Evolutionary conservation across 768 basidiomycete species (phyloP).

Genomic region (Tubosaeta sp.): DNA sequence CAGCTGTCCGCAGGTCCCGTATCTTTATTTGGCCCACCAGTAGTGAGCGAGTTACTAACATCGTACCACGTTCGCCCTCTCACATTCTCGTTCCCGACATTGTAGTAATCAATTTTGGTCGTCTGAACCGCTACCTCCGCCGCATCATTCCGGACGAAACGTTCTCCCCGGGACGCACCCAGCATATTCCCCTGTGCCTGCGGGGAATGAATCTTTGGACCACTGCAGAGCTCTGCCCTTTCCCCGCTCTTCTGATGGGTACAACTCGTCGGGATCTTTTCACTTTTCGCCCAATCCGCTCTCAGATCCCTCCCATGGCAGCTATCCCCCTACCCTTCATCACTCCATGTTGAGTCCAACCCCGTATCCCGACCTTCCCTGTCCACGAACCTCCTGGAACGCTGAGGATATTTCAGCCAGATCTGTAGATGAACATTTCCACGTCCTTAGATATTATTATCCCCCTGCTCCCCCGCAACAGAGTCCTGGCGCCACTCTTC

Average conservation of each 20-base stretch:
- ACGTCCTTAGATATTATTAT: background rate
- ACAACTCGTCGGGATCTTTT: slow-evolving; percentile 6
- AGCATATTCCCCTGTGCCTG: background rate
- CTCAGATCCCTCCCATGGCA: background rate
- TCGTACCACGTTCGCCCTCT: background rate
- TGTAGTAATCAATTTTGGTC: slow-evolving; percentile 5
- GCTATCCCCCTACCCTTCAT: background rate
- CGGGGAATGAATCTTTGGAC: background rate
- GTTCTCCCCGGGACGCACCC: background rate
- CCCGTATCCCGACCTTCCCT: background rate
- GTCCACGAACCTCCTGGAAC: slow-evolving; percentile 1
- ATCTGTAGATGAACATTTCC: slow-evolving; percentile 1
- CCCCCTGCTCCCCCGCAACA: background rate
- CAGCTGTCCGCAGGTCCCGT: slow-evolving; percentile 5
- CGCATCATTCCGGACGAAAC: slow-evolving; percentile 1
- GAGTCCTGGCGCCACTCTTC: background rate
- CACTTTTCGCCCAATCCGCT: background rate
- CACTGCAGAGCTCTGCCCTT: background rate
- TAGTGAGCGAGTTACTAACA: slow-evolving; percentile 8
- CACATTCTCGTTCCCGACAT: background rate
- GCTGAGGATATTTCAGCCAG: background rate
- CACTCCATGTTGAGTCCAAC: background rate
- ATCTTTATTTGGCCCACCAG: background rate
- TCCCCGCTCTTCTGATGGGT: background rate
- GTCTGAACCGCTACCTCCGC: background rate